These are phyloP conservation scores for Exophiala oligosperma DNA, from an alignment of 2,329 filamentous ascomycete species.

Conservation along the genomic window DNA sequence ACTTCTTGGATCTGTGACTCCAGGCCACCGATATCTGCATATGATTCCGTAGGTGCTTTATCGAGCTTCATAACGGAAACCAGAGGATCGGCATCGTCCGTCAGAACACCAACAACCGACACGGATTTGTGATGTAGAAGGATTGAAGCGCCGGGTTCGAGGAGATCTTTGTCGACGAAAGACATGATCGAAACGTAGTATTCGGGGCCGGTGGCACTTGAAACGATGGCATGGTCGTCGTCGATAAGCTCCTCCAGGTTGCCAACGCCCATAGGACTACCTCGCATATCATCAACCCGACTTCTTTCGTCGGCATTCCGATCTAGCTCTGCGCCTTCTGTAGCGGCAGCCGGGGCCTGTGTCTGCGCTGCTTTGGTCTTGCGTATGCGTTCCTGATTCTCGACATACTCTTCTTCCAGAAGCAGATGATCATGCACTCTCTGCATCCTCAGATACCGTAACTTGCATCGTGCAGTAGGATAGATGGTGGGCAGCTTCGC, in stretches of 20 bases:
- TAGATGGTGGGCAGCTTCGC: conserved; percentile 93
- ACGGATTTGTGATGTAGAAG: conserved; percentile 96
- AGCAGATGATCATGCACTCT: conserved; percentile 96
- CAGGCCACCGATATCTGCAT: conserved; percentile 95
- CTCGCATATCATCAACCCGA: conserved; percentile 96
- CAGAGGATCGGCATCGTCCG: conserved; percentile 90
- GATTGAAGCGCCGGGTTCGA: conserved; percentile 94
- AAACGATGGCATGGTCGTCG: conserved; percentile 98
- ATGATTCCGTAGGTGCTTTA: conserved; percentile 96
- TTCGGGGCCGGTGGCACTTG: conserved; percentile 93
- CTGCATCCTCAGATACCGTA: conserved; percentile 96
- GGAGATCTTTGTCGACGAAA: conserved; percentile 96
- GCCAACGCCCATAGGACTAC: conserved; percentile 97
- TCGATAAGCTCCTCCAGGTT: conserved; percentile 98
- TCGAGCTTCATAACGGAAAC: conserved; percentile 99
- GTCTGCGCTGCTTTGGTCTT: conserved; percentile 81
- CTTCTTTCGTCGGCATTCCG: conserved; percentile 91
- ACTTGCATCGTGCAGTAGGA: conserved; percentile 95
- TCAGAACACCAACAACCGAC: conserved; percentile 94
- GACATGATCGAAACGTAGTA: conserved; percentile 99
- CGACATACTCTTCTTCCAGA: conserved; percentile 96
- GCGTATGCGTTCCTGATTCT: conserved; percentile 94
- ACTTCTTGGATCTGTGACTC: conserved; percentile 97
- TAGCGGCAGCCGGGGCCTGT: conserved; percentile 56
- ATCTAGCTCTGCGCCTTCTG: conserved; percentile 76